Evolutionary conservation across 2,329 filamentous ascomycete species (phyloP).

Genomic region (Stylonectria norvegica): DNA sequence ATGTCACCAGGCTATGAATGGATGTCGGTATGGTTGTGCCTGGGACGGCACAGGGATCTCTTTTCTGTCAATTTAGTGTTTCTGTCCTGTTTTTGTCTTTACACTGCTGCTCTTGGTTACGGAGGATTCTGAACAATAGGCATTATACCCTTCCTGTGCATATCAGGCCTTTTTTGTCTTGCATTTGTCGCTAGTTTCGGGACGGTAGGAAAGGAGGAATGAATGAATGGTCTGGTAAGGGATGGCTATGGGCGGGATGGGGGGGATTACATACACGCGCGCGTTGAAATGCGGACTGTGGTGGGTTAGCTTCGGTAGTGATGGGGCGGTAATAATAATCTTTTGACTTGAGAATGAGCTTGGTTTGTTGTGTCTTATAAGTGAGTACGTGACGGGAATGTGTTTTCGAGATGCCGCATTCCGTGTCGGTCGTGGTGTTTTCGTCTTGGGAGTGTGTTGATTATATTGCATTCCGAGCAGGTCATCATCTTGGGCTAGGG

Average conservation of each 20-base stretch:
- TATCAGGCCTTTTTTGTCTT: slow-evolving; percentile 13
- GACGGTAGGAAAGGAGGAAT: not conserved
- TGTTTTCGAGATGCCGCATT: no score
- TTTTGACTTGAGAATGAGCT: not conserved
- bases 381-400: slow-evolving; percentile 2
- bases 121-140: slow-evolving; percentile 26
- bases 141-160: slow-evolving; percentile 32
- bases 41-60: slow-evolving; percentile 10
- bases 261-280: slow-evolving; percentile 2
- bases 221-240: slow-evolving; percentile 1
- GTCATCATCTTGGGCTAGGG: no score
- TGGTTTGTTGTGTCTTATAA: not conserved
- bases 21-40: slow-evolving; percentile 12
- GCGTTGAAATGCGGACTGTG: slow-evolving; percentile 2
- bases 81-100: slow-evolving; percentile 14
- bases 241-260: not conserved
- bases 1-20: slow-evolving; percentile 18
- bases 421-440: no score
- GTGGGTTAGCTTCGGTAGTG: not conserved
- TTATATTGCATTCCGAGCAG: no score
- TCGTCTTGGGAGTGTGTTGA: no score
- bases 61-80: slow-evolving; percentile 14
- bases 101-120: no score
- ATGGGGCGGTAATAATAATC: slow-evolving; percentile 7
- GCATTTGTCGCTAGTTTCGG: not conserved